Evolutionary conservation across 2,329 filamentous ascomycete genomes (phyloP), one percentile per base, ranked within the genome.

Genomic region (Alternaria gansuensis): DNA sequence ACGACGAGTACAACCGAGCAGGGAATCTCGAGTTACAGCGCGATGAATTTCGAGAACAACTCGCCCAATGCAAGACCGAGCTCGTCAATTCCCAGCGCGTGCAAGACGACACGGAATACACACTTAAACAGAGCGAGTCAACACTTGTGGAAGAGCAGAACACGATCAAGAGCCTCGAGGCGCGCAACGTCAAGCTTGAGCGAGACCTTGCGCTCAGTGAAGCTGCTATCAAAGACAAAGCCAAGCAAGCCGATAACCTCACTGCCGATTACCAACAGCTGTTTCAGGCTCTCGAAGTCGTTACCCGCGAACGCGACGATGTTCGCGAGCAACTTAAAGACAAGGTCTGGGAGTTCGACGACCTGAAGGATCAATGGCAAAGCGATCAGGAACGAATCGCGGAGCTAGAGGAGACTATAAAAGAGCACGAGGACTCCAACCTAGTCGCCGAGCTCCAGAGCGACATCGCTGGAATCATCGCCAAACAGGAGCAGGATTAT

Each of bases 361-460:
- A 60, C 41, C 29, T 69, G 31, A 50, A 41, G n/a, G 34, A 40
- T 24, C 54, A 70, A 49, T 65, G 55, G 57, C 43, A 60, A 2
- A 48, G 62, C 7, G 44, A 33, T 1, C 57, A 62, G 40, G 33
- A 46, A 11, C 39, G 33, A 3, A 59, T 63, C 41, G 51, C 41
- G 11, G 54, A 67, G 21, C 60, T 67, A 1, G 45, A 65, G 28
- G 46, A 36, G 5, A 29, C 64, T 9, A 33, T 48, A 9, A 10
- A 48, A 26, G 44, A 48, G 10, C 46, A 60, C 10, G 36, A 48
- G 7, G 51, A 61, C 7, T 50, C 59, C 28, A 23, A 46, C 9
- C 52, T 65, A 3, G 41, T 61, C 4, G 45, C 59, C 33, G 29
- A 44, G 5, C 48, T 67, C 4, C 24, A 66, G 49, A 44, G 58